phyloP scores from a whole-genome alignment of 495 filamentous ascomycete genomes.

The Poronia punctata region DNA sequence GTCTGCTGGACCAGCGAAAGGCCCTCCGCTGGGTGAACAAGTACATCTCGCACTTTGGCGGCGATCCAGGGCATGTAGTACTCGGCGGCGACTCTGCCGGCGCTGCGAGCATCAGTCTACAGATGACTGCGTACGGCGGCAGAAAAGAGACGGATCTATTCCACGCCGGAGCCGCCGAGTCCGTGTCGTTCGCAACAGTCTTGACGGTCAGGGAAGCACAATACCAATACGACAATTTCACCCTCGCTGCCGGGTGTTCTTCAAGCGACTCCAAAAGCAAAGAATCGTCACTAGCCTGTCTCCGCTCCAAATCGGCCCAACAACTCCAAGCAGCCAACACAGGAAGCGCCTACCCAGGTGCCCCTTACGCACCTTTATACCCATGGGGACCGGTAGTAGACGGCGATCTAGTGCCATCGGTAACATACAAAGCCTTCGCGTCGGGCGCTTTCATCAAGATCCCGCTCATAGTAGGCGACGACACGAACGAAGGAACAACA shows the following conservation, averaged over 20 bases:
- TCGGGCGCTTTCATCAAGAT: conserved; percentile 58
- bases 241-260: conserved; percentile 48
- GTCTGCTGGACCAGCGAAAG: conserved; percentile 59
- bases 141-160: conserved; percentile 49
- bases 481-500: conserved; percentile 61
- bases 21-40: conserved; percentile 67
- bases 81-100: conserved; percentile 65
- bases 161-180: conserved; percentile 57
- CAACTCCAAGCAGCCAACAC: conserved; percentile 48
- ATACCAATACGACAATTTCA: conserved; percentile 58
- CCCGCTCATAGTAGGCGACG: conserved; percentile 63
- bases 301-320: conserved; percentile 44
- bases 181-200: conserved; percentile 57
- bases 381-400: conserved; percentile 57
- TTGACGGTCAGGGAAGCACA: conserved; percentile 53
- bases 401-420: conserved; percentile 49
- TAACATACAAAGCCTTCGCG: conserved; percentile 52
- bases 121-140: conserved; percentile 32
- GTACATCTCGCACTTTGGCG: conserved; percentile 62
- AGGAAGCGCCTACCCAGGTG: conserved; percentile 48
- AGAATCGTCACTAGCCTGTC: conserved; percentile 50
- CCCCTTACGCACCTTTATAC: conserved; percentile 42
- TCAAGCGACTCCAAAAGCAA: conserved; percentile 39
- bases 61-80: conserved; percentile 55
- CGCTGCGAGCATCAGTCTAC: conserved; percentile 32